A percentile compares a stretch with the other conserved stretches of the same genome.
These are phyloP conservation scores for Metroxylon sagu DNA, from an alignment of 176 grass and related monocot genomes.

Conservation along the genomic window DNA sequence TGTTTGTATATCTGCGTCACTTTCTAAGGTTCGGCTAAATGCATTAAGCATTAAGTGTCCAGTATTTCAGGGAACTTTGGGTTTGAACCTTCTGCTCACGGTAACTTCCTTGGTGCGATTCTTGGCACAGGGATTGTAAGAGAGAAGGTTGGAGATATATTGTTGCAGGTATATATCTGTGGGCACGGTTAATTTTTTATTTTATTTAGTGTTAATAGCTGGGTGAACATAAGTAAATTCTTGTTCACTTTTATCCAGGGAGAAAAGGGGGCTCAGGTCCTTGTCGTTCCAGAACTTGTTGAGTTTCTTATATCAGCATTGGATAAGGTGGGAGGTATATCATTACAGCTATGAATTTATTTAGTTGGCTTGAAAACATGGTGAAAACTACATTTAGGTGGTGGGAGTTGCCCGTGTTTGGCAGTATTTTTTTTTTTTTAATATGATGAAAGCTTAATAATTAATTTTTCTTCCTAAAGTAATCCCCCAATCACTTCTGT, in stretches of 20 bases:
- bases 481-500: no score
- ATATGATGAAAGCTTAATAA: no score
- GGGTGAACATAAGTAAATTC: slow-evolving; percentile 4
- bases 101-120: slow-evolving; percentile 91
- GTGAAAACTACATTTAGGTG: no score
- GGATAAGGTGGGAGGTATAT: slow-evolving; percentile 45
- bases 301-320: slow-evolving; percentile 62
- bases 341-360: no score
- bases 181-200: slow-evolving; percentile 10
- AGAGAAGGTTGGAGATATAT: slow-evolving; percentile 92
- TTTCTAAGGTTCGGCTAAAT: slow-evolving; percentile 32
- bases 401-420: no score
- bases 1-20: slow-evolving; percentile 1
- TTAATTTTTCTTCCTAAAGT: no score
- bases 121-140: slow-evolving; percentile 76
- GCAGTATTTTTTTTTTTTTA: no score
- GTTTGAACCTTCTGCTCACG: slow-evolving; percentile 82
- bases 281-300: slow-evolving; percentile 87
- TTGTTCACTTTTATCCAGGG: slow-evolving; percentile 36
- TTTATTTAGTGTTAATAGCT: background rate
- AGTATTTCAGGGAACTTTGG: slow-evolving; percentile 92
- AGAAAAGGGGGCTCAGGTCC: slow-evolving; percentile 69
- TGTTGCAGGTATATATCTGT: slow-evolving; percentile 62
- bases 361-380: no score
- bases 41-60: slow-evolving; percentile 8